These are phyloP conservation scores for Ceratobasidium sp. DNA, from an alignment of 1,284 basidiomycete species.

Conservation along the genomic window DNA sequence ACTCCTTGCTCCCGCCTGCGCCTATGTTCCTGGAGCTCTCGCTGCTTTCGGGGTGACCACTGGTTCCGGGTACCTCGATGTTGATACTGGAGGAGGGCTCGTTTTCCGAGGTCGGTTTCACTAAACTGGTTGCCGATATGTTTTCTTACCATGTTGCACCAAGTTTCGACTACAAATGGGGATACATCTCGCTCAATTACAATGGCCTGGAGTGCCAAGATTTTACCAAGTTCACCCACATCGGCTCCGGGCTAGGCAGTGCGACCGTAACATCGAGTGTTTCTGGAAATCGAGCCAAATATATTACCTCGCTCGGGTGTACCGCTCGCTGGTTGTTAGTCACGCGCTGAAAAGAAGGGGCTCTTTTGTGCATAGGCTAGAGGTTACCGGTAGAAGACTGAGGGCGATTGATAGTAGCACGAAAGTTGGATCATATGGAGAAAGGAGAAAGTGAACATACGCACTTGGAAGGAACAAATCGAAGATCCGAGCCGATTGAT, in stretches of 20 bases:
- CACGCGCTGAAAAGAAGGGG: slow-evolving; percentile 46
- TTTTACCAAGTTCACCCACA: slow-evolving; percentile 34
- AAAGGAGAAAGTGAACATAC: too few species aligned
- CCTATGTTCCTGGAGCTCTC: slow-evolving; percentile 10
- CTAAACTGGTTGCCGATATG: neutral
- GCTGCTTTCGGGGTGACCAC: slow-evolving; percentile 46
- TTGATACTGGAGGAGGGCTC: slow-evolving; percentile 45
- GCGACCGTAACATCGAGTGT: slow-evolving; percentile 36
- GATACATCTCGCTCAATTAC: slow-evolving; percentile 46
- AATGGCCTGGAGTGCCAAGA: slow-evolving; percentile 45
- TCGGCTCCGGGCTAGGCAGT: slow-evolving; percentile 45
- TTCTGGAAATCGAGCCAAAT: too few species aligned
- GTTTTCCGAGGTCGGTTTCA: slow-evolving; percentile 39
- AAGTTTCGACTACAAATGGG: slow-evolving; percentile 37
- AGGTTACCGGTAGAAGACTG: slow-evolving; percentile 52
- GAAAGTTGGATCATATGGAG: too few species aligned
- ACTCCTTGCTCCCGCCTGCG: slow-evolving; percentile 26
- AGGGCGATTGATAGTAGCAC: too few species aligned
- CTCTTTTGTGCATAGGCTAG: slow-evolving; percentile 52
- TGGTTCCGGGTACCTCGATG: slow-evolving; percentile 28
- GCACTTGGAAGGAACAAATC: slow-evolving; percentile 31
- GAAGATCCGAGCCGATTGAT: neutral
- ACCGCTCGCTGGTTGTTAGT: slow-evolving; percentile 47
- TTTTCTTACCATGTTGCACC: neutral
- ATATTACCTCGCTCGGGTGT: slow-evolving; percentile 47